These are phyloP conservation scores for Phytophthora hybrid DNA, from an alignment of 352 stramenopile genomes.

Conservation along the genomic window DNA sequence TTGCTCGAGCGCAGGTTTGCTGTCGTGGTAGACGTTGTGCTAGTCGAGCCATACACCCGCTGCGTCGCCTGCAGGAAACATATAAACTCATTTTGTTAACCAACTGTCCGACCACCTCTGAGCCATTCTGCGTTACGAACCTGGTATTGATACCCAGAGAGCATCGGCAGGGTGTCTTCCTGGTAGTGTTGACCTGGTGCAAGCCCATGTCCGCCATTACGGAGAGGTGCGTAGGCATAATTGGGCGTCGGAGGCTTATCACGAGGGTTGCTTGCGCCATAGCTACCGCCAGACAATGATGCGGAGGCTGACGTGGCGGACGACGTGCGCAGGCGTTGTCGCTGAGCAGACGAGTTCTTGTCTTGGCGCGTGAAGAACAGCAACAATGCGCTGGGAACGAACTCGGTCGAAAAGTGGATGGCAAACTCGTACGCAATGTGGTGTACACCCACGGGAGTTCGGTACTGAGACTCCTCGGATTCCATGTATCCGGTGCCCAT, in stretches of 20 bases:
- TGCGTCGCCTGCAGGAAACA: too few relatives aligned
- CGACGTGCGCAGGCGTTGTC: conserved; percentile 36
- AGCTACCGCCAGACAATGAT: conserved; percentile 47
- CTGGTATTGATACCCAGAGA: too few relatives aligned
- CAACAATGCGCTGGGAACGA: conserved; percentile 71
- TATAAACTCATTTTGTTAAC: too few relatives aligned
- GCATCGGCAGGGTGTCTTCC: too few relatives aligned
- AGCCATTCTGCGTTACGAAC: too few relatives aligned
- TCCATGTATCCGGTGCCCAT: conserved; percentile 70
- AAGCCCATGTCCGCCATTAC: too few relatives aligned
- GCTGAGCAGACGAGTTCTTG: conserved; percentile 31
- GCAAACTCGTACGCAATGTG: conserved; percentile 79
- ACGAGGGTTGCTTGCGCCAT: conserved; percentile 31
- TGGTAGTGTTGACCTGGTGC: too few relatives aligned
- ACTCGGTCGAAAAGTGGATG: conserved; percentile 82
- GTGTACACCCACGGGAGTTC: conserved; percentile 65
- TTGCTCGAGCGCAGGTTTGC: too few relatives aligned
- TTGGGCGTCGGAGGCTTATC: conserved; percentile 55
- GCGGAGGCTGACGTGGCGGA: conserved; percentile 39
- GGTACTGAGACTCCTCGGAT: conserved; percentile 71
- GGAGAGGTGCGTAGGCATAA: too few relatives aligned
- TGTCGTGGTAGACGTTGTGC: too few relatives aligned
- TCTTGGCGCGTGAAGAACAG: conserved; percentile 73
- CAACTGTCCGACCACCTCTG: too few relatives aligned
- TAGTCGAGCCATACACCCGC: too few relatives aligned